A percentile compares a stretch with the other conserved stretches of the same genome.
These are phyloP conservation scores for Neurospora sp. DNA, from an alignment of 495 filamentous ascomycete genomes.

Conservation along the genomic window DNA sequence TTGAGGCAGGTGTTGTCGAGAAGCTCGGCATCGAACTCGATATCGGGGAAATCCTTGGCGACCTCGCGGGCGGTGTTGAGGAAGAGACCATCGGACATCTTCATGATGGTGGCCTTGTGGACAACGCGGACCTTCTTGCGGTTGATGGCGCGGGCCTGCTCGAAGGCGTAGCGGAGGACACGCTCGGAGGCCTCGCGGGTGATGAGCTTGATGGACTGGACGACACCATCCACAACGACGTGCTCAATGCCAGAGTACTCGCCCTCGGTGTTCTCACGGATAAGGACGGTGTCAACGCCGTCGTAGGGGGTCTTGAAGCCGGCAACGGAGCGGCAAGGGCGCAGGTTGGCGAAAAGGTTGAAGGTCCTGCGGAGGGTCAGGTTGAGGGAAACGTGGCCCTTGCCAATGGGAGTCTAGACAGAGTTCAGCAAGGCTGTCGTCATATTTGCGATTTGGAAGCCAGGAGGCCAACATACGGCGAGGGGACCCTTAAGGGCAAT, in stretches of 20 bases:
- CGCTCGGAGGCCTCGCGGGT: slow-evolving; percentile 87
- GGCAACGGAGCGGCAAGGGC: slow-evolving; percentile 89
- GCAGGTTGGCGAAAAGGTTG: slow-evolving; percentile 98
- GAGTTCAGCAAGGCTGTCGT: neutral
- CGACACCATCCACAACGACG: slow-evolving; percentile 93
- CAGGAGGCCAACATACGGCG: slow-evolving; percentile 54
- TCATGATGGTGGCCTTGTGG: slow-evolving; percentile 99
- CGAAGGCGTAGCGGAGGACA: slow-evolving; percentile 92
- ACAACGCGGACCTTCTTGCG: slow-evolving; percentile 93
- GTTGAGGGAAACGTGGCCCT: slow-evolving; percentile 98
- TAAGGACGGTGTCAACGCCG: slow-evolving; percentile 91
- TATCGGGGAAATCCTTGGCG: slow-evolving; percentile 84
- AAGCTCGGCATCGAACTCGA: slow-evolving; percentile 93
- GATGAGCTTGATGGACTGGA: slow-evolving; percentile 99
- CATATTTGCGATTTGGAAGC: neutral
- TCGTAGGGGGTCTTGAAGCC: slow-evolving; percentile 99
- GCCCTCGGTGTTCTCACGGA: slow-evolving; percentile 99
- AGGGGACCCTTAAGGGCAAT: slow-evolving; percentile 96
- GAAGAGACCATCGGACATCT: slow-evolving; percentile 99
- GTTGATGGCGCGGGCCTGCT: slow-evolving; percentile 84
- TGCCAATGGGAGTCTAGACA: slow-evolving; percentile 82
- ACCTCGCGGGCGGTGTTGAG: slow-evolving; percentile 72
- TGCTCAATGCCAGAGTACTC: slow-evolving; percentile 99
- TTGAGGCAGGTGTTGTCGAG: slow-evolving; percentile 98
- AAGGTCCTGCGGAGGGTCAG: slow-evolving; percentile 95